These are phyloP conservation scores for Abelmoschus esculentus DNA, from an alignment of 345 rosid species.

Conservation along the genomic window DNA sequence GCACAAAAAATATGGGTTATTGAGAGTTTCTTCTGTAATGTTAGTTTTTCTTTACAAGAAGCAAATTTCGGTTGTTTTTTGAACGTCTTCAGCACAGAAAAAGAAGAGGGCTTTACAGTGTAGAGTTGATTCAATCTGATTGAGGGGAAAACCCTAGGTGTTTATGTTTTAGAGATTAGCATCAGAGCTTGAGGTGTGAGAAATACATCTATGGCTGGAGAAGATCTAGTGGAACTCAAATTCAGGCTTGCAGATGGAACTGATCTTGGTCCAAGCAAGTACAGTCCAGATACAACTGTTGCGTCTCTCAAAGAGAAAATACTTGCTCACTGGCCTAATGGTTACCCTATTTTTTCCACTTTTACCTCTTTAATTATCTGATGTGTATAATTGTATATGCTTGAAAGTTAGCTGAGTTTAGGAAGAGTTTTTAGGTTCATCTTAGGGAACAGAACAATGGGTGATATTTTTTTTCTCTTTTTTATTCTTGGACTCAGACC, in stretches of 20 bases:
- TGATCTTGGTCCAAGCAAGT: constrained; percentile 16
- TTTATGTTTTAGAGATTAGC: neutral
- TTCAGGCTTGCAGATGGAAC: constrained; percentile 18
- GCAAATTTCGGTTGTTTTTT: neutral
- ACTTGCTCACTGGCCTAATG: constrained; percentile 17
- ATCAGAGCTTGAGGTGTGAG: constrained; percentile 18
- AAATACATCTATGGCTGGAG: constrained; percentile 10
- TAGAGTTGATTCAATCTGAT: constrained; percentile 8
- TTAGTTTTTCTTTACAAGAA: constrained; percentile 8
- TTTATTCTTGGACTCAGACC: neutral
- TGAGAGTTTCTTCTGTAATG: constrained; percentile 2
- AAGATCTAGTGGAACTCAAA: constrained; percentile 14
- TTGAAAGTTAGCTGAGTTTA: neutral
- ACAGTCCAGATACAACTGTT: constrained; percentile 8
- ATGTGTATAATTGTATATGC: neutral
- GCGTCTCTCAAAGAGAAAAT: constrained; percentile 14
- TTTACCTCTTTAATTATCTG: neutral
- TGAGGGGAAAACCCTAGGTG: neutral
- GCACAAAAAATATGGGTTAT: constrained; percentile 20
- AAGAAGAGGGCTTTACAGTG: constrained; percentile 6
- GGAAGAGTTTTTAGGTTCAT: neutral
- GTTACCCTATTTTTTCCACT: neutral
- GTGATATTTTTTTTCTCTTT: neutral
- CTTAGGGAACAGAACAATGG: no score
- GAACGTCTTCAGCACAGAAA: neutral